Evolutionary conservation across 1,284 basidiomycete genomes (phyloP), one percentile per base, ranked within the genome.

Genomic region (Stereum hirsutum): DNA sequence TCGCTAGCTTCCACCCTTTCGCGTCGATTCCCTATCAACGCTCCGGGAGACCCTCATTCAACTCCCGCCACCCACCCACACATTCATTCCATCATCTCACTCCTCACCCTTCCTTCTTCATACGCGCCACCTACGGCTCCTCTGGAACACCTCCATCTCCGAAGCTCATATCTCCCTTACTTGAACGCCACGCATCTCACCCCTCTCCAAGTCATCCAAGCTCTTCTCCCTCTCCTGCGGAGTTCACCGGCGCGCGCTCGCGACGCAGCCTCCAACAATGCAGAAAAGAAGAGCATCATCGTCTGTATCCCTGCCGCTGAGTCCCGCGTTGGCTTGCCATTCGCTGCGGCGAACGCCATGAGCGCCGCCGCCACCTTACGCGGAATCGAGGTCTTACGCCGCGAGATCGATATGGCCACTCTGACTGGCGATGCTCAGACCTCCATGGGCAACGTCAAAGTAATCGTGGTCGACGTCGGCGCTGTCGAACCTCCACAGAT

Each of bases 1-100:
- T 88, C 85, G 2, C 64, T 91, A 33, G 70, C 78, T 5, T 83
- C 87, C 0, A 79, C 86, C 1, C 69, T 91, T 7, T 83, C 83
- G n/a, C 77, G 86, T 46, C 74, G 78, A 33, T 91, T 89, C 64
- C 89, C 89, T 3, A 72, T 88, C 50, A 79, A 74, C 31, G 62
- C 77, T 12, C 65, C 82, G 0, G 88, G 89, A 24, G 89, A 91
- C 56, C 87, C 88, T 2, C 86, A 81, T 54, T 75, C 72, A 15
- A 66, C 78, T 1, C 72, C 78, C 17, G 65, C 76, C 8, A 62
- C 75, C 3, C 73, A 78, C 49, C 75, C 81, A 6, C 77, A 81
- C 57, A 70, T 88, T 30, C 75, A 81, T 49, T 82, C 83, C 17
- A 65, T 87, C 48, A 68, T 89, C 47, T 86, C 81, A 19, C 68